Base-by-base conservation (phyloP, 192 early-diverging fungal genomes). In the Linnemannia hyalina region DNA sequence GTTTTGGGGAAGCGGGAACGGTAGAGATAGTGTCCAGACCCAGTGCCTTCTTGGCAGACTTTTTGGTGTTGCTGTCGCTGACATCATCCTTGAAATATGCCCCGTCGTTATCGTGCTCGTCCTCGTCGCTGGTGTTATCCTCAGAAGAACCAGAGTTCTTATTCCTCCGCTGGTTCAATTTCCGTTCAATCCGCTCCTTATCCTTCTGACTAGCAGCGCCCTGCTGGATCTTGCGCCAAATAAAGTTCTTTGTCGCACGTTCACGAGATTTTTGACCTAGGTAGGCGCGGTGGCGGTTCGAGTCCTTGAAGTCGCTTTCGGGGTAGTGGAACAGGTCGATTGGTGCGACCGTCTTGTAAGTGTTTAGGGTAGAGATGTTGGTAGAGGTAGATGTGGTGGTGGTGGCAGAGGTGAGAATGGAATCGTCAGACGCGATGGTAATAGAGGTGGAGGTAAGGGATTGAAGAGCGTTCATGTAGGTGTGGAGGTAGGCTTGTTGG, bases 381-480 rank as follows among this genome's bases (percentile, higher is more conserved):
- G n/a, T 1, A n/a, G 38, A 22, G 7, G 32, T 36, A 7, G 68
- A 40, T 0, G 4, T 38, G 10, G 41, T 1, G 41, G 38, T 13
- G 7, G 32, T 36, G 7, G 47, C 60, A 16, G 68, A 70, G 23
- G 52, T 78, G 41, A 41, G 72, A 10, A 32, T 32, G 36, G 40
- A 73, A 68, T 55, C 7, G 29, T 75, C 46, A 47, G 47, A 68
- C 18, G 49, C 35, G 55, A 49, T 11, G 46, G 74, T 11, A 23
- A 22, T 29, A 57, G 46, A 10, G 44, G 22, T n/a, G 36, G 52
- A 23, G 60, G 60, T 20, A 44, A 35, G 18, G 57, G 77, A 42
- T 42, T 70, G 49, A 32, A 83, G 36, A 47, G 70, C 54, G 46
- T 73, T 75, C 82, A 83, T 83, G 68, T 78, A 83, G 73, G 72